Conservation (phyloP, 441 rosid genomes). For the Biscutella laevigata region DNA sequence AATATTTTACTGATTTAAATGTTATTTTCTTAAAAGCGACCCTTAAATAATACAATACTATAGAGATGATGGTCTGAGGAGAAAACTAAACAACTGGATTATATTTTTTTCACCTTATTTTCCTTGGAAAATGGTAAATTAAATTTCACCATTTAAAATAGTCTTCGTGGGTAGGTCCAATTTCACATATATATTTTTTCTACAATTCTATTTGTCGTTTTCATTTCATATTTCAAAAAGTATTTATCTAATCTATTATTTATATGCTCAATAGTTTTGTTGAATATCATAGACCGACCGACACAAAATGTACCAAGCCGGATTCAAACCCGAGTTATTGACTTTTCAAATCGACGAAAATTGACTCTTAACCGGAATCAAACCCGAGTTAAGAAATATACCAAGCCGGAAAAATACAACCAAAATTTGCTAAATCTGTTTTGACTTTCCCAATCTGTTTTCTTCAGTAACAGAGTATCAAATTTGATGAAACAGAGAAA, state of each 20-base stretch:
- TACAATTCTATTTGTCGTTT: constrained; percentile 4
- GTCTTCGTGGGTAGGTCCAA: too few relatives aligned
- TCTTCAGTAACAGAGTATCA: not conserved
- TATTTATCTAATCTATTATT: constrained; percentile 8
- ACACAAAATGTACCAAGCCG: constrained; percentile 12
- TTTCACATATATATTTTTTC: too few relatives aligned
- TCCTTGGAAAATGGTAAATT: too few relatives aligned
- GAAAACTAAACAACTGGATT: too few relatives aligned
- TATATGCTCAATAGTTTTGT: constrained; percentile 13
- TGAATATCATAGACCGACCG: constrained; percentile 21
- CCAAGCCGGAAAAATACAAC: not conserved
- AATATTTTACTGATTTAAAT: too few relatives aligned
- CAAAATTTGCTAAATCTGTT: constrained; percentile 9
- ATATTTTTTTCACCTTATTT: too few relatives aligned
- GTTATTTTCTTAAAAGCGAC: too few relatives aligned
- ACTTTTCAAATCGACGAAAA: constrained; percentile 7
- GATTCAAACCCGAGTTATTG: too few relatives aligned
- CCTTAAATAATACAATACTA: too few relatives aligned
- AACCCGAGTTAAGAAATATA: not conserved
- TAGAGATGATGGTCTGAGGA: too few relatives aligned
- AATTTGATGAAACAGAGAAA: not conserved
- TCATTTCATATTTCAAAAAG: constrained; percentile 3
- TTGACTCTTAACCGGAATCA: constrained; percentile 10
- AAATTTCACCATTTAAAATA: too few relatives aligned
- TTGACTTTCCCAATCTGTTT: not conserved